These are phyloP conservation scores for Pseudonitzschia pungens DNA, from an alignment of 108 stramenopile species.

Conservation along the genomic window DNA sequence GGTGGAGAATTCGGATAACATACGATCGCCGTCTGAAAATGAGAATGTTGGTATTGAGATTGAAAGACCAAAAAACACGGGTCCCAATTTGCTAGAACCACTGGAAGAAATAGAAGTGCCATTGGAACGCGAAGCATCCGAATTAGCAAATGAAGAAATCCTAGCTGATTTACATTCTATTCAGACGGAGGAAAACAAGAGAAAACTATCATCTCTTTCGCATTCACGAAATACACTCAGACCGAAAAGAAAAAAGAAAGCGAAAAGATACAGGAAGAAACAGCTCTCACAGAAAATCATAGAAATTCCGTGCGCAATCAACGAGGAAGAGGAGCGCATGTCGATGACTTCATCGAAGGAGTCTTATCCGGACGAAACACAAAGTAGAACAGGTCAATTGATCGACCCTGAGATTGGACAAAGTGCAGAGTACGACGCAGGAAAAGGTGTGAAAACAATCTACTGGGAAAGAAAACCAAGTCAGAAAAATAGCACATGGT, in stretches of 20 bases:
- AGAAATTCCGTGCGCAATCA: neutral
- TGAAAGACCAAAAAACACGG: neutral
- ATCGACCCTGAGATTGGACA: neutral
- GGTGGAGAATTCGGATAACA: neutral
- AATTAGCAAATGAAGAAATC: neutral
- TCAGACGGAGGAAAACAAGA: neutral
- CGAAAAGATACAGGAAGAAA: conserved; percentile 4
- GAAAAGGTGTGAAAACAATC: neutral
- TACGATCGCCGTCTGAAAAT: neutral
- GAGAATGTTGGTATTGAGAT: neutral
- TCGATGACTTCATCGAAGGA: conserved; percentile 2
- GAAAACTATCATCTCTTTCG: neutral
- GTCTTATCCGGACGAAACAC: neutral
- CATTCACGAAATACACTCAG: neutral
- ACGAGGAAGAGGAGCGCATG: neutral
- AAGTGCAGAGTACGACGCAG: neutral
- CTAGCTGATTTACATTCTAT: neutral
- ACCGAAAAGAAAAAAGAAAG: conserved; percentile 1
- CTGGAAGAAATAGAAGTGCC: conserved; percentile 12
- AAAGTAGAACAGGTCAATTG: neutral
- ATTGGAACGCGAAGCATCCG: neutral
- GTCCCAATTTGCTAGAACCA: neutral
- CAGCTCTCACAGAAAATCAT: neutral
- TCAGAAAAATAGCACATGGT: no score
- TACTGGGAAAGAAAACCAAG: neutral